phyloP scores from a whole-genome alignment of 2,329 filamentous ascomycete genomes.

The Tolypocladium album region DNA sequence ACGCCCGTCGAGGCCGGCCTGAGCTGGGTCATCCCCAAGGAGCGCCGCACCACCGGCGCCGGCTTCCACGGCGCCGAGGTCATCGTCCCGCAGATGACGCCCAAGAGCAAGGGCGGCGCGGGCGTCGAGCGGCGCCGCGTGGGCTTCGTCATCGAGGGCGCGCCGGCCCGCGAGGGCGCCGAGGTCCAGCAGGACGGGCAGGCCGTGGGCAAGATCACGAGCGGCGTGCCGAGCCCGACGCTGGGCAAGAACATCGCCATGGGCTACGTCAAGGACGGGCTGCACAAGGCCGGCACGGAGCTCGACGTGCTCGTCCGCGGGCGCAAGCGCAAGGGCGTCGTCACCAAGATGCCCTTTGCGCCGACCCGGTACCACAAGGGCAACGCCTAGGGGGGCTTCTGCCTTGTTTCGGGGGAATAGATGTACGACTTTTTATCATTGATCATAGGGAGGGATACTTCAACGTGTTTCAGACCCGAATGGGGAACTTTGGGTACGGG shows the following conservation, averaged over 20 bases:
- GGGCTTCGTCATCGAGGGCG: slow-evolving; percentile 72
- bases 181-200: slow-evolving; percentile 59
- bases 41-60: slow-evolving; percentile 53
- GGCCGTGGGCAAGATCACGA: slow-evolving; percentile 72
- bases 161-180: slow-evolving; percentile 82
- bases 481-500: neutral
- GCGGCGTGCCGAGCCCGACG: slow-evolving; percentile 79
- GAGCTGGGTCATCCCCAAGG: slow-evolving; percentile 75
- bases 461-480: slow-evolving; percentile 7
- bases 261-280: slow-evolving; percentile 75
- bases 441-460: slow-evolving; percentile 7
- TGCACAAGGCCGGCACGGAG: slow-evolving; percentile 78
- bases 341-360: slow-evolving; percentile 86
- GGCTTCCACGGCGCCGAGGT: slow-evolving; percentile 79
- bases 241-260: slow-evolving; percentile 90
- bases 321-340: slow-evolving; percentile 60
- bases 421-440: slow-evolving; percentile 9
- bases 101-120: slow-evolving; percentile 58
- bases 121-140: slow-evolving; percentile 65
- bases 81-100: slow-evolving; percentile 67
- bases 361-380: slow-evolving; percentile 57
- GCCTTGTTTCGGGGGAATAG: neutral
- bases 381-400: neutral
- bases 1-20: slow-evolving; percentile 48
- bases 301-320: slow-evolving; percentile 69